phyloP scores from a whole-genome alignment of 2,329 filamentous ascomycete species.

The Nothophoma quercina region DNA sequence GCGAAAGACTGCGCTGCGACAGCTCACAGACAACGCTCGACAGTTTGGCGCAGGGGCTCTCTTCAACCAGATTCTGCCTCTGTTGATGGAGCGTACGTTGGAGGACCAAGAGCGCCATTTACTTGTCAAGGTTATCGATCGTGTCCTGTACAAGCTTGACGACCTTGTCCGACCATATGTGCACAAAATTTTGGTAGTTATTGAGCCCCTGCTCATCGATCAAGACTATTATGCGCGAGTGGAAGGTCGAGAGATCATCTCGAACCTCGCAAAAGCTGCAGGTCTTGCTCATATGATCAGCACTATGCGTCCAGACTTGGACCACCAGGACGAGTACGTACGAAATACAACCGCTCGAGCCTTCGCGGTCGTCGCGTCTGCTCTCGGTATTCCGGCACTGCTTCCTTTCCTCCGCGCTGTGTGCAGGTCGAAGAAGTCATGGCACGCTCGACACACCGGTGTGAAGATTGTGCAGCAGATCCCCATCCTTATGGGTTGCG shows the following conservation, averaged over 20 bases:
- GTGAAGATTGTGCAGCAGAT: constrained; percentile 99
- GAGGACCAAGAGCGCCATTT: constrained; percentile 98
- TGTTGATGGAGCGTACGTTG: constrained; percentile 97
- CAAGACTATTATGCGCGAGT: constrained; percentile 99
- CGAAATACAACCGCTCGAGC: constrained; percentile 96
- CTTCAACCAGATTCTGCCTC: constrained; percentile 95
- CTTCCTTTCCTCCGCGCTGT: constrained; percentile 95
- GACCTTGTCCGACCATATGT: constrained; percentile 95
- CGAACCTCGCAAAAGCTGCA: constrained; percentile 94
- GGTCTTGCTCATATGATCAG: constrained; percentile 99
- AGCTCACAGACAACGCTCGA: constrained; percentile 95
- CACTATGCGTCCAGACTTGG: constrained; percentile 98
- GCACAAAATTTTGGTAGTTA: constrained; percentile 98
- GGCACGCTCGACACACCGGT: constrained; percentile 96
- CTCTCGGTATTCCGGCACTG: constrained; percentile 92
- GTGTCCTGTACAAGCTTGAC: constrained; percentile 97
- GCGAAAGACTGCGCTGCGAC: constrained; percentile 96
- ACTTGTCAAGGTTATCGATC: constrained; percentile 98
- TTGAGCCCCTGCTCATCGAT: constrained; percentile 98
- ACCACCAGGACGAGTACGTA: constrained; percentile 98
- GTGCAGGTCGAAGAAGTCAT: constrained; percentile 97
- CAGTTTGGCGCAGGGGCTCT: constrained; percentile 93
- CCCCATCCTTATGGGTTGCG: constrained; percentile 97
- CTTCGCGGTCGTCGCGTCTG: constrained; percentile 96
- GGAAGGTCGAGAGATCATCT: constrained; percentile 98